Evolutionary conservation across 1,284 basidiomycete genomes (phyloP).

Genomic region (Cryptococcus depauperatus): DNA sequence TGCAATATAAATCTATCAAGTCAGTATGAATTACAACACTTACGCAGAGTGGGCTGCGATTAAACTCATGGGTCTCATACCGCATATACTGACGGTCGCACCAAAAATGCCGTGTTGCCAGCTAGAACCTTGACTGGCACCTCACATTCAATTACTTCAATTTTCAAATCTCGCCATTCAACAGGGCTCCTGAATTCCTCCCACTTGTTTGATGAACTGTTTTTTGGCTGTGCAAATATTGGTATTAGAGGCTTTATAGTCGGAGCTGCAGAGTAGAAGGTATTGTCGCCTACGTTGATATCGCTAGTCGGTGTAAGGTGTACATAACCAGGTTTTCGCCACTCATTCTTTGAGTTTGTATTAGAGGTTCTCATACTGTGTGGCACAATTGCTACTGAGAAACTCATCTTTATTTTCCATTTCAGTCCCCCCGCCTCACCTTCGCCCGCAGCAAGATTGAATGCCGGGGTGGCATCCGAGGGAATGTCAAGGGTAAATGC

Average conservation of each 20-base stretch:
- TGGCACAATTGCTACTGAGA: no score
- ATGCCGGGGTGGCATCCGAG: slow-evolving; percentile 75
- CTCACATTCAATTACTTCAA: slow-evolving; percentile 82
- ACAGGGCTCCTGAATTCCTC: background rate
- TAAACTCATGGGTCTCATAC: slow-evolving; percentile 4
- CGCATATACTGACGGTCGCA: slow-evolving; percentile 29
- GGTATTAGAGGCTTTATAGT: slow-evolving; percentile 4
- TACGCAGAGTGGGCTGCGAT: no score
- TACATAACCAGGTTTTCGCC: slow-evolving; percentile 35
- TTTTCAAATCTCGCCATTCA: slow-evolving; percentile 49
- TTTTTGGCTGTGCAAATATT: background rate
- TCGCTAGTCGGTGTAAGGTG: no score
- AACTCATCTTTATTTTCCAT: slow-evolving; percentile 73
- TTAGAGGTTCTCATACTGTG: slow-evolving; percentile 58
- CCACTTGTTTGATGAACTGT: background rate
- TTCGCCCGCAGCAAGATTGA: slow-evolving; percentile 51
- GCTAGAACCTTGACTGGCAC: slow-evolving; percentile 81
- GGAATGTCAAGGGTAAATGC: slow-evolving; percentile 84
- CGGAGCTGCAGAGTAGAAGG: slow-evolving; percentile 8
- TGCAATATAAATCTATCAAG: no score
- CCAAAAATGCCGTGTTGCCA: slow-evolving; percentile 72
- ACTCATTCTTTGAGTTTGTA: slow-evolving; percentile 48
- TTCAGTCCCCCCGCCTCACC: slow-evolving; percentile 58
- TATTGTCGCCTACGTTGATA: slow-evolving; percentile 14
- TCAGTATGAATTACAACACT: no score